phyloP scores from a whole-genome alignment of 2,329 filamentous ascomycete species.

The Phoma herbarum region DNA sequence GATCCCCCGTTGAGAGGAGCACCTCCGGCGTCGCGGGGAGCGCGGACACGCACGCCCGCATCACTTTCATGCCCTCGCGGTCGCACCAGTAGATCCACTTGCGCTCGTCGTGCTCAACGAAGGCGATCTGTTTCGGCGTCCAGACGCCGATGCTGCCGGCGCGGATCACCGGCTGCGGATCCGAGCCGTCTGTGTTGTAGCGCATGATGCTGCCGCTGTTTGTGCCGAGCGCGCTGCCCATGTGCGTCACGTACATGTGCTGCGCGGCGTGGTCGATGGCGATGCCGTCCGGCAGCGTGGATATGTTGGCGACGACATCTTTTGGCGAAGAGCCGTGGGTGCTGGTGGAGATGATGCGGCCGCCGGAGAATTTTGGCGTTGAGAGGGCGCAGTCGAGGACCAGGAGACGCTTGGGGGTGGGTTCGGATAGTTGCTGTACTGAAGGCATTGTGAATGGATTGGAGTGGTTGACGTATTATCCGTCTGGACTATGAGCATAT shows the following conservation, averaged over 20 bases:
- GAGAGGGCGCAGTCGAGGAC: slow-evolving; percentile 17
- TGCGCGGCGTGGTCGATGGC: slow-evolving; percentile 27
- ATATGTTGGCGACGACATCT: slow-evolving; percentile 16
- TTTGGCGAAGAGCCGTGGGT: not conserved
- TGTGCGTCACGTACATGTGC: slow-evolving; percentile 45
- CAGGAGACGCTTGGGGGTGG: slow-evolving; percentile 5
- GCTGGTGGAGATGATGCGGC: slow-evolving; percentile 13
- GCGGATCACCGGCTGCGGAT: slow-evolving; percentile 56
- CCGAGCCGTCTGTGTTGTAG: slow-evolving; percentile 60
- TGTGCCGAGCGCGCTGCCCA: slow-evolving; percentile 26
- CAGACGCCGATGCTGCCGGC: slow-evolving; percentile 39
- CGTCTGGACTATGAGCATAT: not conserved
- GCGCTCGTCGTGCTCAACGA: slow-evolving; percentile 31
- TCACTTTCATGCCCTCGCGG: slow-evolving; percentile 55
- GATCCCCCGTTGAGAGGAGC: slow-evolving; percentile 12
- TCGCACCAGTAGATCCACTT: slow-evolving; percentile 53
- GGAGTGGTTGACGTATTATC: too few relatives aligned
- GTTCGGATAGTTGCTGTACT: slow-evolving; percentile 31
- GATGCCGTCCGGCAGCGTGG: slow-evolving; percentile 43
- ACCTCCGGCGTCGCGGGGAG: slow-evolving; percentile 15
- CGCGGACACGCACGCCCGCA: slow-evolving; percentile 27
- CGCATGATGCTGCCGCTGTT: slow-evolving; percentile 57
- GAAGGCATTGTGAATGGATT: slow-evolving; percentile 22
- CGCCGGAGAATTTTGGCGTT: slow-evolving; percentile 2
- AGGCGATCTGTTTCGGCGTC: slow-evolving; percentile 58